A percentile compares a stretch with the other conserved stretches of the same genome.
Evolutionary conservation across 2,329 filamentous ascomycete genomes (phyloP).

Genomic region (Juglanconis sp.): DNA sequence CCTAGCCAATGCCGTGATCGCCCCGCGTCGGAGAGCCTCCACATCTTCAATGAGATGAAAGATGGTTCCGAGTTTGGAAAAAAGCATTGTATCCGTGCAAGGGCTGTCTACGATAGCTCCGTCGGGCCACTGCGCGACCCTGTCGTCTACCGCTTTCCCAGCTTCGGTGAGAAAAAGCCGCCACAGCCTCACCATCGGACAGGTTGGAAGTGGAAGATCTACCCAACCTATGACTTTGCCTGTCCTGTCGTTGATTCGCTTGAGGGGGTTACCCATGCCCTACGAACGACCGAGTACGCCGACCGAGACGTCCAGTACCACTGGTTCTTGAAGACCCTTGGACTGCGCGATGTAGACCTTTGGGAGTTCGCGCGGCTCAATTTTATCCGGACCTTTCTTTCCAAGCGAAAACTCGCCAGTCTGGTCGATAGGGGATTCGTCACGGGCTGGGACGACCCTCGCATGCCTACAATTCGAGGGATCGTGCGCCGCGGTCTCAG

Average conservation of each 20-base stretch:
- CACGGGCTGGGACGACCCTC: constrained; percentile 82
- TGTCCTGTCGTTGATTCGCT: constrained; percentile 77
- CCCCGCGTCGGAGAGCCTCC: constrained; percentile 76
- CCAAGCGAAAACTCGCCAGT: constrained; percentile 83
- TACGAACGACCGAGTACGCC: constrained; percentile 83
- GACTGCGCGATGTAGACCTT: constrained; percentile 74
- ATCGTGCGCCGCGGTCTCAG: constrained; percentile 77
- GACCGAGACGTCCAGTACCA: constrained; percentile 84
- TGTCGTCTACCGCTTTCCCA: constrained; percentile 79
- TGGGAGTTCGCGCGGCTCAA: constrained; percentile 85
- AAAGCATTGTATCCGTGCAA: constrained; percentile 89
- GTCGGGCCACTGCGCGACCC: constrained; percentile 97
- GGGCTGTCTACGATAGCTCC: constrained; percentile 84
- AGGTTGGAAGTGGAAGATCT: constrained; percentile 77
- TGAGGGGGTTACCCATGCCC: constrained; percentile 79
- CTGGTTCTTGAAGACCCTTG: constrained; percentile 75
- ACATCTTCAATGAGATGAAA: constrained; percentile 92
- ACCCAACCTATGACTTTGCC: constrained; percentile 84
- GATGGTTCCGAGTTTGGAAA: constrained; percentile 73
- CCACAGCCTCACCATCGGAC: constrained; percentile 78
- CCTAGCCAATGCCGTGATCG: constrained; percentile 78
- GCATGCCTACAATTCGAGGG: constrained; percentile 81
- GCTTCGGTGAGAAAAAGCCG: constrained; percentile 28
- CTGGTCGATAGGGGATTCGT: constrained; percentile 74
- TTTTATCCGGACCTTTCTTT: constrained; percentile 78